These are phyloP conservation scores for Aegilops sharonensis DNA, from an alignment of 176 grass and related monocot species.

Conservation along the genomic window DNA sequence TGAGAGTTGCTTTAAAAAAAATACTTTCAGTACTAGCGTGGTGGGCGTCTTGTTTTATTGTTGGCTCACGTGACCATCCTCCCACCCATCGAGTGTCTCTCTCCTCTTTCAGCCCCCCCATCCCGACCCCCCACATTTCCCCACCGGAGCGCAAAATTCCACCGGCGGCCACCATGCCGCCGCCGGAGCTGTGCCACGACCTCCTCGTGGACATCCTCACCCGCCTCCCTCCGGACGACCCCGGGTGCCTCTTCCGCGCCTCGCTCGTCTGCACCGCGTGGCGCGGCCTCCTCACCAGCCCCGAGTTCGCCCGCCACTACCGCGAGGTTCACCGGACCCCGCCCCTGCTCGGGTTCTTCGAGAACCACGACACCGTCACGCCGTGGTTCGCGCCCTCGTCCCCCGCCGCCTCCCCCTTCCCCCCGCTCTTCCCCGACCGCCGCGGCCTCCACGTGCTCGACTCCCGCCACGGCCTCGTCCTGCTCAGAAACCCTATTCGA, in stretches of 20 bases:
- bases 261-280: not conserved
- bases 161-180: not conserved
- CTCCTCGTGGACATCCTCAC: not conserved
- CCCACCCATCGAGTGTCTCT: too few relatives aligned
- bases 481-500: not conserved
- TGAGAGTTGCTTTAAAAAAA: too few relatives aligned
- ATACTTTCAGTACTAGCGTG: too few relatives aligned
- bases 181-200: not conserved
- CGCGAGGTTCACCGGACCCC: not conserved
- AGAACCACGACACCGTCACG: not conserved
- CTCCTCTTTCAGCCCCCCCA: too few relatives aligned
- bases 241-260: not conserved
- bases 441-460: not conserved
- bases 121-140: not conserved
- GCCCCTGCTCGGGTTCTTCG: slow-evolving; percentile 9
- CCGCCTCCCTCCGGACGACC: not conserved
- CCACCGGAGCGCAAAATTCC: not conserved
- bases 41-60: too few relatives aligned
- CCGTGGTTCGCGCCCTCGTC: not conserved
- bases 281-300: not conserved
- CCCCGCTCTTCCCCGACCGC: not conserved
- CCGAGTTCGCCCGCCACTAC: not conserved
- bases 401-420: not conserved
- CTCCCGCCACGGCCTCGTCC: slow-evolving; percentile 13
- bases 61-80: too few relatives aligned